Evolutionary conservation across 306 rosid species (phyloP).

Genomic region (Astragalus glycyphyllos): DNA sequence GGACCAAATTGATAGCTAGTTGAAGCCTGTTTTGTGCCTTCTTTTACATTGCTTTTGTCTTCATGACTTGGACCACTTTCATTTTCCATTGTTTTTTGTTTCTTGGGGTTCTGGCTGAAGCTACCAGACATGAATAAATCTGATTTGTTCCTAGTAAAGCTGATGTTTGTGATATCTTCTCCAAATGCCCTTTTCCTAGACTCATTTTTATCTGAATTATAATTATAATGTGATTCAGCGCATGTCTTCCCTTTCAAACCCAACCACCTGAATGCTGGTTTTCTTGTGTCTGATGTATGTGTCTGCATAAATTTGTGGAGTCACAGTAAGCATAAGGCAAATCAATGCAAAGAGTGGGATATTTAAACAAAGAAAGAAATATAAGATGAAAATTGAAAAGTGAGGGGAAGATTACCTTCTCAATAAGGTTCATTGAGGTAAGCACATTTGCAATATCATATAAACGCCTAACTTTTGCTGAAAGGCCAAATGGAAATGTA

Average conservation of each 20-base stretch:
- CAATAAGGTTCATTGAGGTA: conserved; percentile 85
- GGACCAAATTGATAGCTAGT: conserved; percentile 84
- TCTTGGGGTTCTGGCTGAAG: conserved; percentile 38
- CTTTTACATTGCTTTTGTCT: conserved; percentile 46
- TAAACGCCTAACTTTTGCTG: conserved; percentile 96
- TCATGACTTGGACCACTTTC: conserved; percentile 39
- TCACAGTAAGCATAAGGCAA: conserved; percentile 11
- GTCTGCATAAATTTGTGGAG: conserved; percentile 59
- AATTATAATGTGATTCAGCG: conserved; percentile 33
- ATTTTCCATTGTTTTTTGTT: conserved; percentile 40
- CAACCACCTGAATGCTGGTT: conserved; percentile 92
- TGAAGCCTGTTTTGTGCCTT: conserved; percentile 46
- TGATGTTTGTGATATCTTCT: conserved; percentile 69
- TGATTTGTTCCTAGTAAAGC: conserved; percentile 55
- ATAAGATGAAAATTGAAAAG: neutral
- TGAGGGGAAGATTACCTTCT: conserved; percentile 64
- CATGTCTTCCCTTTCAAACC: conserved; percentile 59
- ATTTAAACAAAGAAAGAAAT: neutral
- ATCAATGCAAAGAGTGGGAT: no score
- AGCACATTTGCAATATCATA: conserved; percentile 95
- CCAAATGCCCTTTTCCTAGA: conserved; percentile 83
- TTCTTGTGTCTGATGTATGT: conserved; percentile 72
- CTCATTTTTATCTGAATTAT: conserved; percentile 44
- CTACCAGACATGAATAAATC: conserved; percentile 47
- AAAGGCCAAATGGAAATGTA: conserved; percentile 38